phyloP scores from a whole-genome alignment of 257 asterid species.

The Solanum sitiens region DNA sequence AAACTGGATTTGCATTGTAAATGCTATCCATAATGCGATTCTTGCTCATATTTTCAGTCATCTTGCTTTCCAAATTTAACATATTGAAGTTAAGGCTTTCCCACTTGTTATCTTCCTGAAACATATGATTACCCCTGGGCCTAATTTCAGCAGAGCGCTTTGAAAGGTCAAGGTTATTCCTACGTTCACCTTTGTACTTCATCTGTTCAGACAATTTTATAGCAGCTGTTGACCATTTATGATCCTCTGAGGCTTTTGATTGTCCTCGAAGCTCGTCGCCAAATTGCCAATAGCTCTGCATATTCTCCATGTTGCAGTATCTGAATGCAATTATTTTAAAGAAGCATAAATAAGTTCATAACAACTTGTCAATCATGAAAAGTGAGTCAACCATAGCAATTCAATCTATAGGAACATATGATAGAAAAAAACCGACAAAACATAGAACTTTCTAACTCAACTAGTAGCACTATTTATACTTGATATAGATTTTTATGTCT shows the following conservation, averaged over 20 bases:
- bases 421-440: not conserved
- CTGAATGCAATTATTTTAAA: not conserved
- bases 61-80: conserved; percentile 58
- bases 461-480: not conserved
- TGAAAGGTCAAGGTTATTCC: conserved; percentile 71
- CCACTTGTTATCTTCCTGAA: conserved; percentile 73
- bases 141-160: conserved; percentile 54
- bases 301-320: conserved; percentile 47
- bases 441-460: not conserved
- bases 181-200: conserved; percentile 61
- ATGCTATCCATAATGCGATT: conserved; percentile 34
- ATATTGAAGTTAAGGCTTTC: conserved; percentile 65
- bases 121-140: conserved; percentile 43
- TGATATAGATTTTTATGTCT: not conserved
- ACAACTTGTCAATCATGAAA: not conserved
- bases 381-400: not conserved
- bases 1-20: conserved; percentile 42
- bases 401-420: not conserved
- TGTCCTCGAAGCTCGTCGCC: conserved; percentile 96
- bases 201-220: conserved; percentile 83
- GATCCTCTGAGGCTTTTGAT: conserved; percentile 73
- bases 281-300: conserved; percentile 76
- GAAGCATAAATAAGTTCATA: not conserved
- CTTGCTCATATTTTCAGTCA: conserved; percentile 41
- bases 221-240: conserved; percentile 77